phyloP scores from a whole-genome alignment of 2,329 filamentous ascomycete genomes.

The Neofusicoccum sp. region DNA sequence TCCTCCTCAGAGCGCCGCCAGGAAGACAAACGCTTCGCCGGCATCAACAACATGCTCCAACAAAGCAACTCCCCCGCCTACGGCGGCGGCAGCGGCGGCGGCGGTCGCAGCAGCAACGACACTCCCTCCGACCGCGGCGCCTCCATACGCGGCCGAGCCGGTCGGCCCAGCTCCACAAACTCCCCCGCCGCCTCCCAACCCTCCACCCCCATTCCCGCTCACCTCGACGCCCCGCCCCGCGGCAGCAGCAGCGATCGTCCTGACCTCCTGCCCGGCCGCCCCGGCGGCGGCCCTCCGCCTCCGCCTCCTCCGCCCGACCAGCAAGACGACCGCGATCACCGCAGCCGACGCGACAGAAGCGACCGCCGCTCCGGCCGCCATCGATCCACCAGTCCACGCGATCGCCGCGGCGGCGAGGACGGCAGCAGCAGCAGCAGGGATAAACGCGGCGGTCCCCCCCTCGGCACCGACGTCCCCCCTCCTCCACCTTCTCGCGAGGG shows the following conservation, averaged over 20 bases:
- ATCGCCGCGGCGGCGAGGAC: background rate
- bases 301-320: background rate
- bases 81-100: slow-evolving; percentile 13
- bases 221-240: slow-evolving; percentile 25
- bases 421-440: background rate
- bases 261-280: slow-evolving; percentile 6
- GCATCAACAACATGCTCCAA: slow-evolving; percentile 15
- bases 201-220: slow-evolving; percentile 25
- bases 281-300: too few relatives aligned
- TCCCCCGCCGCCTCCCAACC: slow-evolving; percentile 24
- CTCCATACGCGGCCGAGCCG: slow-evolving; percentile 28
- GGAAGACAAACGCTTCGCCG: slow-evolving; percentile 19
- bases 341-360: slow-evolving; percentile 4
- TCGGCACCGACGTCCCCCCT: background rate
- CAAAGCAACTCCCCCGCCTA: slow-evolving; percentile 6
- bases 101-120: slow-evolving; percentile 18
- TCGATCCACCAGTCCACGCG: slow-evolving; percentile 6
- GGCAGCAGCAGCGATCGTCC: background rate
- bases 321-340: background rate
- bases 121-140: slow-evolving; percentile 23
- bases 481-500: background rate
- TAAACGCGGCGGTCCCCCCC: background rate
- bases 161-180: slow-evolving; percentile 20
- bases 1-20: slow-evolving; percentile 21
- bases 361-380: slow-evolving; percentile 10